Conservation (phyloP, 108 stramenopile species). For the Seminavis robusta region DNA sequence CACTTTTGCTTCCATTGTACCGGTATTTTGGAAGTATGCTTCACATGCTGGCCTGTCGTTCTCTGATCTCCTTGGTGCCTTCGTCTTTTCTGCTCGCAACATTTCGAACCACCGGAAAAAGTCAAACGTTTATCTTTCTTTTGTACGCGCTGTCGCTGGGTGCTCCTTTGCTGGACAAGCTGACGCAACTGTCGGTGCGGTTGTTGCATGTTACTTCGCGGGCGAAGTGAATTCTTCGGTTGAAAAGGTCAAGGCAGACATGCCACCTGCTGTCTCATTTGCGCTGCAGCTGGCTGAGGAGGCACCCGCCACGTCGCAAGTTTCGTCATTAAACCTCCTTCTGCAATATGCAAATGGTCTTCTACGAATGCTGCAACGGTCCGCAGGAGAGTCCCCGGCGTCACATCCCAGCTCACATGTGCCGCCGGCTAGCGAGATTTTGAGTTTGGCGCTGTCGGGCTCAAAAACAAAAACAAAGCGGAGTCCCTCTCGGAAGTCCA, state of each 20-base stretch:
- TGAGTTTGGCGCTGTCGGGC: neutral
- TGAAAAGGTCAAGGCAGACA: neutral
- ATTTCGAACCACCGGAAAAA: neutral
- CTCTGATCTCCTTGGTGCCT: conserved; percentile 36
- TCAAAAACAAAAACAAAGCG: no score
- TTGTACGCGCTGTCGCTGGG: conserved; percentile 32
- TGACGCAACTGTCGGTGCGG: conserved; percentile 28
- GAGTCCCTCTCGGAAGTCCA: neutral
- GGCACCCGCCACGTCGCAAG: neutral
- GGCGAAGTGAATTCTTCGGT: conserved; percentile 14
- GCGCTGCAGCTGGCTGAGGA: no score
- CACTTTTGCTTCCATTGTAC: conserved; percentile 44
- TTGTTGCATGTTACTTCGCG: conserved; percentile 42
- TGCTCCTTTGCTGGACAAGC: neutral
- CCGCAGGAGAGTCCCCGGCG: no score
- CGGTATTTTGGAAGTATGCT: conserved; percentile 52
- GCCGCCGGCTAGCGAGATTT: no score
- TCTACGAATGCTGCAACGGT: no score
- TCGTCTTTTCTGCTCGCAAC: conserved; percentile 13
- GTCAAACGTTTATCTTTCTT: conserved; percentile 22
- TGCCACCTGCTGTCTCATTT: neutral
- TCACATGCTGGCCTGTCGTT: conserved; percentile 36
- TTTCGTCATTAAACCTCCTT: conserved; percentile 18
- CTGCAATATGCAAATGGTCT: conserved; percentile 41
- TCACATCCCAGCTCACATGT: no score